phyloP scores from a whole-genome alignment of 805 yeast species.

The Suhomyces sp. region DNA sequence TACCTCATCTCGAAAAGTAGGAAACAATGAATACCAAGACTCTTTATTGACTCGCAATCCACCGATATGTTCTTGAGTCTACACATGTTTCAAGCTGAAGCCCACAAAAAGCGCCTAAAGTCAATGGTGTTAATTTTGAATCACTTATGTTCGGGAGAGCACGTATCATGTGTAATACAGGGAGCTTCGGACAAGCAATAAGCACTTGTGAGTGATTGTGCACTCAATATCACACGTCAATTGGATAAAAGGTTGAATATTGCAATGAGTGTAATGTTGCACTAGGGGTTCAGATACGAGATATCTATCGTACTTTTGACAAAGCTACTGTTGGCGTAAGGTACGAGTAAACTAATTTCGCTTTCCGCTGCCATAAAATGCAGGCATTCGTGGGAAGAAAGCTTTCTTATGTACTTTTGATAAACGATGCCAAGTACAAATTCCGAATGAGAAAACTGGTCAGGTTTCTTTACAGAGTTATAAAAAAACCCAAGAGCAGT shows the following conservation, averaged over 20 bases:
- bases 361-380: slow-evolving; percentile 1
- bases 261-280: slow-evolving; percentile 11
- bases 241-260: slow-evolving; percentile 11
- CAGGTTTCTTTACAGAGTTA: slow-evolving; percentile 12
- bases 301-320: slow-evolving; percentile 12
- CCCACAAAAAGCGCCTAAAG: neutral
- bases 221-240: slow-evolving; percentile 10
- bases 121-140: slow-evolving; percentile 8
- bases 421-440: slow-evolving; percentile 7
- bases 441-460: slow-evolving; percentile 15
- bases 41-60: neutral
- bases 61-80: neutral
- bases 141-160: slow-evolving; percentile 17
- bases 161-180: slow-evolving; percentile 12
- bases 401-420: slow-evolving; percentile 1
- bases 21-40: slow-evolving; percentile 18
- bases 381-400: neutral
- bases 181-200: neutral
- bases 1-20: slow-evolving; percentile 14
- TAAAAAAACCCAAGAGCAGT: slow-evolving; percentile 16
- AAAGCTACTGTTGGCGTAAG: slow-evolving; percentile 12
- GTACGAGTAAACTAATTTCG: slow-evolving; percentile 3
- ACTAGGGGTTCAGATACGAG: slow-evolving; percentile 16
- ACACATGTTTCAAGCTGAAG: neutral
- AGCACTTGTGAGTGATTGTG: slow-evolving; percentile 6